Base-by-base conservation (phyloP, 2,329 filamentous ascomycete species). In the Polychaeton citri region DNA sequence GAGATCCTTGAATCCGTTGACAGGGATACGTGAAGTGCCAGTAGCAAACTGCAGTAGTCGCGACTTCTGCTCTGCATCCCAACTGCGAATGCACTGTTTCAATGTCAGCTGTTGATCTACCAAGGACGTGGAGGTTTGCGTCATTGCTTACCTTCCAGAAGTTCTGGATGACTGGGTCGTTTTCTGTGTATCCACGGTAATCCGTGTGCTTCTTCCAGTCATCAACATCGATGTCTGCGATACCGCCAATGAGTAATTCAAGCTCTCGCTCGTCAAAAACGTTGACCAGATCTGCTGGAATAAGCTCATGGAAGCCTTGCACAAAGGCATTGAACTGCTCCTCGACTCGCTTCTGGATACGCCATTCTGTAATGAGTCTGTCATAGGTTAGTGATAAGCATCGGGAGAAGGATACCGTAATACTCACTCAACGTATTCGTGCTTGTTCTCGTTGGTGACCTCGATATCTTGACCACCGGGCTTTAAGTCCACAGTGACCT, bases 191-290 rank as follows among this genome's bases (percentile, higher is more conserved):
- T 37, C 90, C 90, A 50, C 90, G 81, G 63, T 98, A 98, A 57
- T 98, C 90, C 32, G 90, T 98, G 65, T 98, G 90, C 70, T 98
- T 98, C 80, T 98, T 96, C 90, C 90, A 98, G 63, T 98, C 90
- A 41, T 98, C 90, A 12, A 98, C 88, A 54, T 98, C 90, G 49
- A 98, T 98, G 63, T 98, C 90, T n/a, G 90, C 90, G 51, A 98
- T 98, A 71, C 90, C 90, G 47, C 90, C 90, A 55, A 98, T 96
- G 48, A 98, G 72, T 48, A 98, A 66, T 63, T 98, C 90, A 33
- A 98, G 70, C 62, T 98, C 90, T 52, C 90, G 82, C 68, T 98
- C 90, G 54, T 98, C 90, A 53, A 98, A 98, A 28, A 98, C 90
- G 51, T 95, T 96, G 62, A 98, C 87, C 34, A 98, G 73, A 54